Base-by-base conservation (phyloP, 495 filamentous ascomycete species). In the Thermothielavioides terrestris region DNA sequence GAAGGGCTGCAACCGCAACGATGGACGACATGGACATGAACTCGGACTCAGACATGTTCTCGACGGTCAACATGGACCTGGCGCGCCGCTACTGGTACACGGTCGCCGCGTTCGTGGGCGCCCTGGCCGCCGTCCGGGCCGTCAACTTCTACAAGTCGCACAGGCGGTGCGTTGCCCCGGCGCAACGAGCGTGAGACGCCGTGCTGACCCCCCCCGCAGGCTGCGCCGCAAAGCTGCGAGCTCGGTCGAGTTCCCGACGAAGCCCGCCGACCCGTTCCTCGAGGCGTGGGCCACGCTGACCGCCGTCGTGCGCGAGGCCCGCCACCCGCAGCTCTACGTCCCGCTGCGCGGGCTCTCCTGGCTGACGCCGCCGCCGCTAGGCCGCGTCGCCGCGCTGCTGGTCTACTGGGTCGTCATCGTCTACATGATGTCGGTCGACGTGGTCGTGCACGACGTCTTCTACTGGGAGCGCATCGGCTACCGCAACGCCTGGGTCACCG, bases 391-490 rank as follows among this genome's bases (percentile, higher is more conserved):
- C 15, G 59, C 80, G 3, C 65, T 86, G 23, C 46, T 75, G 9
- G 63, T 63, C 21, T 81, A 85, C 63, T 73, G 75, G 65, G 66
- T 77, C 21, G 60, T 81, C 44, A 70, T 85, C 48, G 64, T 80
- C 47, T 73, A 76, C 28, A 75, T 86, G 55, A 74, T 81, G 65
- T 63, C 73, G 18, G 67, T 72, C 26, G 65, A 67, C 41, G 67
- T 66, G 18, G 59, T 77, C 50, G 68, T 68, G 45, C 41, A 65
- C 41, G 65, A 73, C 27, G 49, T 58, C 49, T 61, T 70, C 35
- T 72, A 66, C 57, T 86, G 77, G 74, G 86, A 94, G 61, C 70
- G 79, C 42, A 77, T 92, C 46, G 88, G 79, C 7, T 89, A 82
- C 60, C 81, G 88, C 34, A 80, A 80, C 36, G 88, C 81, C 6